A percentile compares a stretch with the other conserved stretches of the same genome.
Evolutionary conservation across 2,329 filamentous ascomycete species (phyloP).

Genomic region (Drechslerella stenobrocha): DNA sequence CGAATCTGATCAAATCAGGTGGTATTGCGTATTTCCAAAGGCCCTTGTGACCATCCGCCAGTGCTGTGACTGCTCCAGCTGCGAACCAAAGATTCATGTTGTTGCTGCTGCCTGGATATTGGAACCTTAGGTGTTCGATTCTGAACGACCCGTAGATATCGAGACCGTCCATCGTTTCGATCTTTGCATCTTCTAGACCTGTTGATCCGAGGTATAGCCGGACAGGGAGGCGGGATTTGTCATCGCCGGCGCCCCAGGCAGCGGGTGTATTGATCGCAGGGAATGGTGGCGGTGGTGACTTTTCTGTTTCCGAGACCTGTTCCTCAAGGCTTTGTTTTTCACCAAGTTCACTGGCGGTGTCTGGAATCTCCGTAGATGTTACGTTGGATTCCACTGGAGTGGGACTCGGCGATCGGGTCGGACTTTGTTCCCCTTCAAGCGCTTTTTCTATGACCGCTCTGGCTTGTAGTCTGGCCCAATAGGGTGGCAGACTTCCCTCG

Average conservation of each 20-base stretch:
- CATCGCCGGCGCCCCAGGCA: slow-evolving; percentile 21
- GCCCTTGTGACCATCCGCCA: slow-evolving; percentile 62
- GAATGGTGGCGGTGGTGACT: slow-evolving; percentile 30
- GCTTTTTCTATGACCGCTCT: slow-evolving; percentile 50
- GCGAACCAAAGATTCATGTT: slow-evolving; percentile 63
- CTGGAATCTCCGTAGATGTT: slow-evolving; percentile 13
- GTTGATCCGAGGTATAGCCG: slow-evolving; percentile 33
- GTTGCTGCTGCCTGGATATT: slow-evolving; percentile 48
- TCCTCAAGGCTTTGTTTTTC: neutral
- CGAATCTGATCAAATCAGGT: slow-evolving; percentile 60
- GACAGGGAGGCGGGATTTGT: slow-evolving; percentile 33
- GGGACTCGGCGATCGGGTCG: too few species aligned
- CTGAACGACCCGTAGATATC: slow-evolving; percentile 58
- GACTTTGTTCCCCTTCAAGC: slow-evolving; percentile 50
- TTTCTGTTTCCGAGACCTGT: neutral
- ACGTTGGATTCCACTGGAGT: slow-evolving; percentile 12
- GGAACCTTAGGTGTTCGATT: slow-evolving; percentile 51
- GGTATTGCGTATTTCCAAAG: slow-evolving; percentile 67
- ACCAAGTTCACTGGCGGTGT: slow-evolving; percentile 27
- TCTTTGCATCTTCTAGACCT: slow-evolving; percentile 33
- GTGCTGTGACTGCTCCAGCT: slow-evolving; percentile 62
- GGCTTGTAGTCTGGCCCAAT: slow-evolving; percentile 59
- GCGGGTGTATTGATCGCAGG: slow-evolving; percentile 31
- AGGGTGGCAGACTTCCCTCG: slow-evolving; percentile 62
- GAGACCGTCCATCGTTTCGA: slow-evolving; percentile 43